Percentiles rank a stretch among this genome's conserved stretches.
Conservation (phyloP, 306 rosid genomes). For the Crotalaria pallida region DNA sequence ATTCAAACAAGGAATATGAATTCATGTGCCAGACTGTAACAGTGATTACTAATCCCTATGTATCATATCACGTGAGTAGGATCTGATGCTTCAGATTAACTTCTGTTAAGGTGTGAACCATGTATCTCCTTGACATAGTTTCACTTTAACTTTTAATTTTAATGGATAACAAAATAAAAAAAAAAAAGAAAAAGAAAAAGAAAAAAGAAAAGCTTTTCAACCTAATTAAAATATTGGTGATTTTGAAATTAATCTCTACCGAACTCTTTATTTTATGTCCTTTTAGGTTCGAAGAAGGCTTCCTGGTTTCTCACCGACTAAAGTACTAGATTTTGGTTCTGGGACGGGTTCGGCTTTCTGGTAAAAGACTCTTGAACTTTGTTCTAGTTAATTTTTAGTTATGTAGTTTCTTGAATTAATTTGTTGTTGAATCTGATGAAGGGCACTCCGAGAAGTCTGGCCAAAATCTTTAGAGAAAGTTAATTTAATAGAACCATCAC, state of each 20-base stretch:
- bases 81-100: conserved; percentile 1
- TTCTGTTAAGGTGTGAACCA: background rate
- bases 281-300: conserved; percentile 70
- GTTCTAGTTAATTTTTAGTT: background rate
- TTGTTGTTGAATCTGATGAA: conserved; percentile 31
- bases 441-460: conserved; percentile 94
- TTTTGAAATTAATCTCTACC: background rate
- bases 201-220: background rate
- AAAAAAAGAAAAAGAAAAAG: no score
- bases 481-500: conserved; percentile 38
- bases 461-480: conserved; percentile 71
- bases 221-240: background rate
- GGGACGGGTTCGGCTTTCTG: conserved; percentile 97
- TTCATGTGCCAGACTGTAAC: background rate
- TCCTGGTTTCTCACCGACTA: conserved; percentile 75
- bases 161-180: background rate
- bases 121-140: background rate
- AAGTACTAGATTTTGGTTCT: conserved; percentile 86
- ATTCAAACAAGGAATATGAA: background rate
- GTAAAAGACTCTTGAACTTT: conserved; percentile 40
- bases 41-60: background rate
- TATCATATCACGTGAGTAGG: background rate
- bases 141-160: conserved; percentile 7
- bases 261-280: background rate
- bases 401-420: conserved; percentile 1